Base-by-base conservation (phyloP, 2,329 filamentous ascomycete species). In the Fusarium sp. region DNA sequence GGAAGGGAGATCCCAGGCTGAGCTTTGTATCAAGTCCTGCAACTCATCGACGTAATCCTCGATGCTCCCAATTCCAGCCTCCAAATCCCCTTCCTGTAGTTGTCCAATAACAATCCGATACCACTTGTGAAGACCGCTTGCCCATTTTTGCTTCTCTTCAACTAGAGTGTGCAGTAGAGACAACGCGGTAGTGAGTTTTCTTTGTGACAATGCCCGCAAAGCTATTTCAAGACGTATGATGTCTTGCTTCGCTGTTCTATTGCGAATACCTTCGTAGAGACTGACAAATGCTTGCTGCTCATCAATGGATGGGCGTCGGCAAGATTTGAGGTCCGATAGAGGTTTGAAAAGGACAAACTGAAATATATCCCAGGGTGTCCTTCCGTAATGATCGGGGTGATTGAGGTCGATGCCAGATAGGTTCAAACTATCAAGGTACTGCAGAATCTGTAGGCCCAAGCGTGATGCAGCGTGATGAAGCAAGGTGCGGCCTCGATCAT, bases 301-400 rank as follows among this genome's bases (percentile, higher is more conserved):
- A 1, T 32, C 45, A 9, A 32, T 4, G 1, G 33, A 63, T 4
- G 45, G 60, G 2, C 33, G 12, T 2, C 43, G 59, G 2, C 10
- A n/a, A 30, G 1, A 1, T 0, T 3, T 2, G 4, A 62, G 32
- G n/a, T 6, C 0, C 15, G 3, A 2, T 9, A 5, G 17, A 17
- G 59, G 32, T 9, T 0, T 14, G n/a, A 15, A 27, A 0, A 25
- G 14, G 27, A 8, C 30, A 14, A 12, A 3, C 4, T 50, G 22
- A 20, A 62, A 62, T 4, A 17, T 3, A 17, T 57, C 38, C 61
- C 61, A 70, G 3, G 56, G 4, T 2, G 12, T 45, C 4, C 10
- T 0, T 8, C 38, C 68, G 2, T 12, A 1, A 1, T 17, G 5
- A 25, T 27, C 11, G 14, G 0, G n/a, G 15, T 47, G 22, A 5